A percentile compares a stretch with the other conserved stretches of the same genome.
Evolutionary conservation across 208 protist genomes (phyloP).

Genomic region (Leishmania turanica): DNA sequence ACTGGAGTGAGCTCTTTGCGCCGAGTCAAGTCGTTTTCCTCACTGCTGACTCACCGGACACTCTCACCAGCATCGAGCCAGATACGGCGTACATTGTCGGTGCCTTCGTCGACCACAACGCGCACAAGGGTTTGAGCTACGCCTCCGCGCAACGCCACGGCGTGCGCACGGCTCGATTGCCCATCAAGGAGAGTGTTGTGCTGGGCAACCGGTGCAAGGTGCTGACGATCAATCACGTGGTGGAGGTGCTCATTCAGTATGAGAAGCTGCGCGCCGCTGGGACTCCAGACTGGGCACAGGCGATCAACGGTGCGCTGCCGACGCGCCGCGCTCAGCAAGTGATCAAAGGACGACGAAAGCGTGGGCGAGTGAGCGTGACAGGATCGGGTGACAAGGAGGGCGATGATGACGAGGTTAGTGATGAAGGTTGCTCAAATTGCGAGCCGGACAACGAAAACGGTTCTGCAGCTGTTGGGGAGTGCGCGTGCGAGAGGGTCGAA

Average conservation of each 20-base stretch:
- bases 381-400: background rate
- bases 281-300: constrained; percentile 54
- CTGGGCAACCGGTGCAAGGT: constrained; percentile 89
- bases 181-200: constrained; percentile 77
- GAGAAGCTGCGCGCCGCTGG: constrained; percentile 21
- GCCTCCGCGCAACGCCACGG: constrained; percentile 55
- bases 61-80: constrained; percentile 57
- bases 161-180: constrained; percentile 77
- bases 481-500: no score
- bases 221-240: constrained; percentile 90
- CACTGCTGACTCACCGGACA: constrained; percentile 73
- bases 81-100: constrained; percentile 82
- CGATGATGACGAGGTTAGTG: background rate
- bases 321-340: constrained; percentile 60
- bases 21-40: constrained; percentile 65
- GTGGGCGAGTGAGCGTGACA: constrained; percentile 16
- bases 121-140: constrained; percentile 74
- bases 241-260: constrained; percentile 75
- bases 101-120: constrained; percentile 91
- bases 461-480: background rate
- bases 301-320: constrained; percentile 73
- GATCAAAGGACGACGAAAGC: constrained; percentile 30
- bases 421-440: background rate
- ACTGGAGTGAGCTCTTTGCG: constrained; percentile 72
- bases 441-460: background rate